Evolutionary conservation across 192 early-diverging fungal species (phyloP).

Genomic region (Cetraspora pellucida): DNA sequence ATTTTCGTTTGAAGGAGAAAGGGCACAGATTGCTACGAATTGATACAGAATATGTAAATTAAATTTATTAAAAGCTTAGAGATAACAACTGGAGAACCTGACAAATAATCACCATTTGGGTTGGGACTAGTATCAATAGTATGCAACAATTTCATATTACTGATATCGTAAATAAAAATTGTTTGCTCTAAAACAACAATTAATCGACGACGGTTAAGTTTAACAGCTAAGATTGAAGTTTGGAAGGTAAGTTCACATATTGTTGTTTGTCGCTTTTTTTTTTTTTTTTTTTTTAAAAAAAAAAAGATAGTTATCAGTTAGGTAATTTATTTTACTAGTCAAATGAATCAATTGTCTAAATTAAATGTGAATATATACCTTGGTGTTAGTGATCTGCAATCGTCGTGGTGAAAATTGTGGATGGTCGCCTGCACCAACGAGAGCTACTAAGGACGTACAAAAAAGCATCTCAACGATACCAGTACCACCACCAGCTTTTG

Average conservation of each 20-base stretch:
- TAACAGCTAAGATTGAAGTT: slow-evolving; percentile 90
- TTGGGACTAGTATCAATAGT: slow-evolving; percentile 96
- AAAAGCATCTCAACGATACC: slow-evolving; percentile 98
- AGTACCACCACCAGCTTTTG: slow-evolving; percentile 79
- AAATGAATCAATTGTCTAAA: no score
- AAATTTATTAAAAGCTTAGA: neutral
- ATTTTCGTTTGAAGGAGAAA: slow-evolving; percentile 92
- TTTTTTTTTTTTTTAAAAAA: neutral
- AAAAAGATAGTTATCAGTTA: no score
- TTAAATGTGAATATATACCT: slow-evolving; percentile 55
- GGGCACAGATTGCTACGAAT: slow-evolving; percentile 75
- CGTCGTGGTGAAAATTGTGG: slow-evolving; percentile 83
- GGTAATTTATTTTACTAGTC: no score
- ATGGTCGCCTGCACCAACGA: slow-evolving; percentile 93
- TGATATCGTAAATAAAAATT: slow-evolving; percentile 96
- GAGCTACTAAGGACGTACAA: slow-evolving; percentile 92
- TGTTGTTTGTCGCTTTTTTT: slow-evolving; percentile 80
- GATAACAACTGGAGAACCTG: neutral
- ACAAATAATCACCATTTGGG: slow-evolving; percentile 62
- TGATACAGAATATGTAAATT: neutral
- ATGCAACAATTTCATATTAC: slow-evolving; percentile 97
- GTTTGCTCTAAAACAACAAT: slow-evolving; percentile 95
- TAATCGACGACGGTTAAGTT: slow-evolving; percentile 91
- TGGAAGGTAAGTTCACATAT: slow-evolving; percentile 97
- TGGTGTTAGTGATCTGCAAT: slow-evolving; percentile 96